Evolutionary conservation across 2,329 filamentous ascomycete species (phyloP).

Genomic region (Penicillium sp.): DNA sequence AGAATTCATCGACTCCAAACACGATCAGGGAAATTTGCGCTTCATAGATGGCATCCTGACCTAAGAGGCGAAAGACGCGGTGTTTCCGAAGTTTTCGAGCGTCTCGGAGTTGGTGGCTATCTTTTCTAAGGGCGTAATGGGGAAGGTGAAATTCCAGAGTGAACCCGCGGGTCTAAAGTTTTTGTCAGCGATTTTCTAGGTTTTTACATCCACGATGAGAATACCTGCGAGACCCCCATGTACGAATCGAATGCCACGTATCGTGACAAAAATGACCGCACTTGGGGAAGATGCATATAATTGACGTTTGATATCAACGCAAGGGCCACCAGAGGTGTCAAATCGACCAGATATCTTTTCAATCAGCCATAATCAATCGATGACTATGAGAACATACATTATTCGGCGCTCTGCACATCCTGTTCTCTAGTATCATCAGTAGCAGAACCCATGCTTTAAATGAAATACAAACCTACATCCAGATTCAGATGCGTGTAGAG

Average conservation of each 20-base stretch:
- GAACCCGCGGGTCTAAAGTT: neutral
- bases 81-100: neutral
- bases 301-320: conserved; percentile 7
- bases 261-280: conserved; percentile 7
- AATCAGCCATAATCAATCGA: neutral
- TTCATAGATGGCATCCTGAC: conserved; percentile 5
- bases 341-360: conserved; percentile 8
- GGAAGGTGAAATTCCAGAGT: neutral
- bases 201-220: neutral
- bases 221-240: neutral
- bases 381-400: neutral
- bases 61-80: neutral
- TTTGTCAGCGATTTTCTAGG: neutral
- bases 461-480: neutral
- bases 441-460: neutral
- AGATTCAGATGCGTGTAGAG: neutral
- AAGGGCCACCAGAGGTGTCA: conserved; percentile 8
- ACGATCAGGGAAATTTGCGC: conserved; percentile 8
- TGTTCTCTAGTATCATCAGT: neutral
- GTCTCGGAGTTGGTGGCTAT: neutral
- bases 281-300: conserved; percentile 8
- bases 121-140: neutral
- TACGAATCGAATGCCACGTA: neutral
- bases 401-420: neutral
- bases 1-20: conserved; percentile 8